Evolutionary conservation across 2,329 filamentous ascomycete genomes (phyloP).

Genomic region (Aspergillus sp.): DNA sequence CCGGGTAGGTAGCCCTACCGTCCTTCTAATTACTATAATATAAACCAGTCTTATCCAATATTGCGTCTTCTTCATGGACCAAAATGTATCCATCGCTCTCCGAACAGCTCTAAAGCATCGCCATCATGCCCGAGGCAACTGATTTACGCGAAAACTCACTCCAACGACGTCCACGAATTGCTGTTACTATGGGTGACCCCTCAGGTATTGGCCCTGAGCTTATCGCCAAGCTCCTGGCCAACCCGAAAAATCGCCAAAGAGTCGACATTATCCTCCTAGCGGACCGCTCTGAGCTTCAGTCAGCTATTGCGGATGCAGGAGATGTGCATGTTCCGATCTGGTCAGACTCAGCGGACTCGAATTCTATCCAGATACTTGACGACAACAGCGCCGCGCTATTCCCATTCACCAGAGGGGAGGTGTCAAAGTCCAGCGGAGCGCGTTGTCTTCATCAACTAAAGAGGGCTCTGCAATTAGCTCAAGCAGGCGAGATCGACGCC

Average conservation of each 20-base stretch:
- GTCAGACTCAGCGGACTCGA: background rate
- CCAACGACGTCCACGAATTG: constrained; percentile 14
- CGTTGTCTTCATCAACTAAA: background rate
- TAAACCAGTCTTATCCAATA: no score
- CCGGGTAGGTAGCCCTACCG: no score
- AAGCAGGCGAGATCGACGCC: constrained; percentile 27
- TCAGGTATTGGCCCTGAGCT: constrained; percentile 33
- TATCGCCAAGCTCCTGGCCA: constrained; percentile 30
- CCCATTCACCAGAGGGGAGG: background rate
- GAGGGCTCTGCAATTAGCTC: constrained; percentile 23
- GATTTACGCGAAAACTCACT: background rate
- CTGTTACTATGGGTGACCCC: constrained; percentile 32
- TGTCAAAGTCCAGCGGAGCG: background rate
- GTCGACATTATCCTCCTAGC: constrained; percentile 32
- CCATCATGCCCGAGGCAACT: background rate
- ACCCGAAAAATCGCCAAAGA: constrained; percentile 23
- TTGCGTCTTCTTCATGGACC: no score
- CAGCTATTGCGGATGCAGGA: constrained; percentile 23
- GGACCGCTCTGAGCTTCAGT: constrained; percentile 25
- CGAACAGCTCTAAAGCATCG: no score
- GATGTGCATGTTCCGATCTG: background rate
- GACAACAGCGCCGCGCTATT: background rate
- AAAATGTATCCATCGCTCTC: no score
- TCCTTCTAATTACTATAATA: no score
- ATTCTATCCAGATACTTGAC: background rate